These are phyloP conservation scores for Globisporangium recalcitrans DNA, from an alignment of 352 stramenopile genomes.

Conservation along the genomic window DNA sequence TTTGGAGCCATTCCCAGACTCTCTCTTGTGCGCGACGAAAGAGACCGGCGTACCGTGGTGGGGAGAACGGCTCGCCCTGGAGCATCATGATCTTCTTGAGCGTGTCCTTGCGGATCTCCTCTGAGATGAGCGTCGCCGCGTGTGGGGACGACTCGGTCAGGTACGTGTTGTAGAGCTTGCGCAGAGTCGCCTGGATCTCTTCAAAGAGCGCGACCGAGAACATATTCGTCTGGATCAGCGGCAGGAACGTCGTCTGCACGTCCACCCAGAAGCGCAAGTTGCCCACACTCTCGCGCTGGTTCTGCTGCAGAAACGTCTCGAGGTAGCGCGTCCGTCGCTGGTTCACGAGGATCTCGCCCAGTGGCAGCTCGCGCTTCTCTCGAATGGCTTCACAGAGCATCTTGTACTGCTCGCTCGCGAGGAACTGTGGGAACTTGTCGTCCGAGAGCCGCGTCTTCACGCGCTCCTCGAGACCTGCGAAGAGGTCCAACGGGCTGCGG, in stretches of 20 bases:
- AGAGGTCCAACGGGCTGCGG: conserved; percentile 49
- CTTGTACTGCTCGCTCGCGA: conserved; percentile 36
- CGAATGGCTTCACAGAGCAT: conserved; percentile 53
- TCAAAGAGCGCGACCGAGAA: conserved; percentile 75
- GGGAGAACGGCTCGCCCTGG: conserved; percentile 72
- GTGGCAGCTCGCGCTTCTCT: conserved; percentile 45
- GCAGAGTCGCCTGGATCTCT: conserved; percentile 59
- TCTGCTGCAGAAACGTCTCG: conserved; percentile 36
- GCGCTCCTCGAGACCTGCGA: conserved; percentile 48
- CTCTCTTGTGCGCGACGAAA: conserved; percentile 69
- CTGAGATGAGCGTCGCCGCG: conserved; percentile 35
- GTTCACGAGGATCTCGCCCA: conserved; percentile 62
- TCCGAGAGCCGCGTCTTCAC: conserved; percentile 41
- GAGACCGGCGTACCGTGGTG: conserved; percentile 56
- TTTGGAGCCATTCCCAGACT: conserved; percentile 67
- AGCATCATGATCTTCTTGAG: conserved; percentile 64
- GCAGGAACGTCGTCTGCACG: conserved; percentile 66
- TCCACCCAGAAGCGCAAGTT: conserved; percentile 75
- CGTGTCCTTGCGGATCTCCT: conserved; percentile 49
- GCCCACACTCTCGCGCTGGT: conserved; percentile 26
- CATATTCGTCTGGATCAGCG: conserved; percentile 50
- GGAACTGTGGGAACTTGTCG: conserved; percentile 52
- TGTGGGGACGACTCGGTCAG: conserved; percentile 33
- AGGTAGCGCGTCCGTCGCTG: conserved; percentile 49
- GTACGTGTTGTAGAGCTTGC: conserved; percentile 62